A percentile compares a stretch with the other conserved stretches of the same genome.
Conservation (phyloP, 2,329 filamentous ascomycete genomes). For the Xylariales sp. region DNA sequence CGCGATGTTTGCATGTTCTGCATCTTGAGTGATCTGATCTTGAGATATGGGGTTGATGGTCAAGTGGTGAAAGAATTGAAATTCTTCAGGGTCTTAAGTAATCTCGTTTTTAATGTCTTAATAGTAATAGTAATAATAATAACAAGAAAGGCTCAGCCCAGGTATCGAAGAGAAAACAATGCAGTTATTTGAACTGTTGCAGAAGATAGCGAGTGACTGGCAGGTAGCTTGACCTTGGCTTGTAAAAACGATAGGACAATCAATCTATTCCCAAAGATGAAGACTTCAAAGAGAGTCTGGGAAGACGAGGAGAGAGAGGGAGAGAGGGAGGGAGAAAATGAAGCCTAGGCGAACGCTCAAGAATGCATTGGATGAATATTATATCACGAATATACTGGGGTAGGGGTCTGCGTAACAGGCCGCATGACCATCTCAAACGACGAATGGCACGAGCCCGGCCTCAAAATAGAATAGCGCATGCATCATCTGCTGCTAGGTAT, state of each 20-base stretch:
- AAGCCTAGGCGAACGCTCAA: constrained; percentile 18
- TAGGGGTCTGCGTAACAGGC: constrained; percentile 24
- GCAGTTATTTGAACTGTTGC: constrained; percentile 17
- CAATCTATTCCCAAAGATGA: constrained; percentile 25
- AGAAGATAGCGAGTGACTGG: constrained; percentile 46
- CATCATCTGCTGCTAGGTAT: constrained; percentile 33
- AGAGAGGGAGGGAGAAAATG: background rate
- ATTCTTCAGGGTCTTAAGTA: too few species aligned
- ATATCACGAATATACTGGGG: constrained; percentile 35
- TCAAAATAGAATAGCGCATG: constrained; percentile 44
- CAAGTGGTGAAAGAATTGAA: too few species aligned
- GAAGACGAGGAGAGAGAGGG: constrained; percentile 28
- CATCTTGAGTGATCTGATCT: constrained; percentile 26
- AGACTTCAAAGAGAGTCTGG: constrained; percentile 43
- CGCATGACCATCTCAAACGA: constrained; percentile 37
- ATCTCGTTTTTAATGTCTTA: too few species aligned
- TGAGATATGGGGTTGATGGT: background rate
- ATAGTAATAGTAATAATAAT: too few species aligned
- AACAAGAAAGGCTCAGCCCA: constrained; percentile 48
- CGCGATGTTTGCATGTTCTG: constrained; percentile 60
- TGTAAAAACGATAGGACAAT: constrained; percentile 31
- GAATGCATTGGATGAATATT: constrained; percentile 25
- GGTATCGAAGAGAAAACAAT: constrained; percentile 38
- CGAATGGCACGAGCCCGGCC: constrained; percentile 31
- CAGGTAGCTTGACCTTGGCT: constrained; percentile 25